These are phyloP conservation scores for Kandelia obovata DNA, from an alignment of 345 rosid genomes.

Conservation along the genomic window DNA sequence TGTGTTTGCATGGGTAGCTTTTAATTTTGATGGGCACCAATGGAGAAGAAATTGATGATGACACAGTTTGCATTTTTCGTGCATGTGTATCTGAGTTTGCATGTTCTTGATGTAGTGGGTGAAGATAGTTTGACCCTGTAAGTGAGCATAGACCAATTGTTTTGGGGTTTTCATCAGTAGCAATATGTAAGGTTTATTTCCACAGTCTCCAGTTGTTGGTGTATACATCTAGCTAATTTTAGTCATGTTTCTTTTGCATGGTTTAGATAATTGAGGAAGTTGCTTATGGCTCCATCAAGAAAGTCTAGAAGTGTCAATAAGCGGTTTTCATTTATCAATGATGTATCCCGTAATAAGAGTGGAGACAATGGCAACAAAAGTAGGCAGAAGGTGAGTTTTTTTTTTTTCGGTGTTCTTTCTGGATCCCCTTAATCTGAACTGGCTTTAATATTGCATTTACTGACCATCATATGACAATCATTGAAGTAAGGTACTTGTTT, in stretches of 20 bases:
- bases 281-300: constrained; percentile 67
- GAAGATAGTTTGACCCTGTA: too few relatives aligned
- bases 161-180: too few relatives aligned
- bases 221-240: not conserved
- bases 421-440: not conserved
- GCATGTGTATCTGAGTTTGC: too few relatives aligned
- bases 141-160: too few relatives aligned
- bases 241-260: constrained; percentile 4
- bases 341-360: constrained; percentile 42
- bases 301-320: constrained; percentile 54
- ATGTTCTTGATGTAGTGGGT: too few relatives aligned
- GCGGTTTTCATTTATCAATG: constrained; percentile 45
- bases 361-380: constrained; percentile 47
- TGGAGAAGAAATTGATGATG: too few relatives aligned
- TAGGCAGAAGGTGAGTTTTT: constrained; percentile 54
- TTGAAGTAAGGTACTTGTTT: not conserved
- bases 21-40: too few relatives aligned
- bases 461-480: too few relatives aligned
- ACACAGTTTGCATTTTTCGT: too few relatives aligned
- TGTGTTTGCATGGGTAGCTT: not conserved
- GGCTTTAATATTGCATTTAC: not conserved
- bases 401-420: constrained; percentile 2
- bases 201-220: not conserved
- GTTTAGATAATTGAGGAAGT: constrained; percentile 34
- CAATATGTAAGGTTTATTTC: not conserved